Conservation (phyloP, 768 basidiomycete genomes). For the Solioccasus polychromus region DNA sequence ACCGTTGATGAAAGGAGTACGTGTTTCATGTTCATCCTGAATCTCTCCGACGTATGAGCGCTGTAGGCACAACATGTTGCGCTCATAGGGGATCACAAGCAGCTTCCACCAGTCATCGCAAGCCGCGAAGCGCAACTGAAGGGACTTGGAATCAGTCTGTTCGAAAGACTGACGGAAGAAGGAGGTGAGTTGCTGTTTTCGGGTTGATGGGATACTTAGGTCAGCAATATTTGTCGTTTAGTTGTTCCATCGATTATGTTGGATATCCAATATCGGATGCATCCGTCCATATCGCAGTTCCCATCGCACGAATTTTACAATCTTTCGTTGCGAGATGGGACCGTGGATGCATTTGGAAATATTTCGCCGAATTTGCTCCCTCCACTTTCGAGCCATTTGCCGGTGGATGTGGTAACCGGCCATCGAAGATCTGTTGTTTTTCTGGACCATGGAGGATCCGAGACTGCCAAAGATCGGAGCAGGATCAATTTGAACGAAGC, state of each 20-base stretch:
- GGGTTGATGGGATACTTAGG: constrained; percentile 2
- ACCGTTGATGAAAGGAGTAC: constrained; percentile 90
- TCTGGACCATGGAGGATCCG: constrained; percentile 72
- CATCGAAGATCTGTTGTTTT: constrained; percentile 68
- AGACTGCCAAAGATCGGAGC: constrained; percentile 67
- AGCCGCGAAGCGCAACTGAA: constrained; percentile 70
- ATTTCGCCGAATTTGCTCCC: constrained; percentile 54
- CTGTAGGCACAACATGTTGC: constrained; percentile 74
- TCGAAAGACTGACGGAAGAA: constrained; percentile 87
- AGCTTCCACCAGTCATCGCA: constrained; percentile 84
- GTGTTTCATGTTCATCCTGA: constrained; percentile 32
- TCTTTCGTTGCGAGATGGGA: constrained; percentile 68
- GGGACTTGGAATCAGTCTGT: constrained; percentile 78
- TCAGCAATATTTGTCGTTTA: constrained; percentile 26
- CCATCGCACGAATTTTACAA: constrained; percentile 84
- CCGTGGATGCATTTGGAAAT: constrained; percentile 49
- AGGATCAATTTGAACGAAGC: constrained; percentile 77
- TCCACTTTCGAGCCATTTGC: constrained; percentile 56
- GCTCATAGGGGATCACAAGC: constrained; percentile 96
- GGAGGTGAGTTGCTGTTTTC: constrained; percentile 48
- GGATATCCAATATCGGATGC: constrained; percentile 95
- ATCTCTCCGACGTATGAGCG: constrained; percentile 14
- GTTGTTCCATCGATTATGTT: constrained; percentile 90
- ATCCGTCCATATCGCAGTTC: constrained; percentile 84
- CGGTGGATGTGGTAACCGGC: constrained; percentile 35